Conservation (phyloP, 1,284 basidiomycete species). For the Mycena citricolor region DNA sequence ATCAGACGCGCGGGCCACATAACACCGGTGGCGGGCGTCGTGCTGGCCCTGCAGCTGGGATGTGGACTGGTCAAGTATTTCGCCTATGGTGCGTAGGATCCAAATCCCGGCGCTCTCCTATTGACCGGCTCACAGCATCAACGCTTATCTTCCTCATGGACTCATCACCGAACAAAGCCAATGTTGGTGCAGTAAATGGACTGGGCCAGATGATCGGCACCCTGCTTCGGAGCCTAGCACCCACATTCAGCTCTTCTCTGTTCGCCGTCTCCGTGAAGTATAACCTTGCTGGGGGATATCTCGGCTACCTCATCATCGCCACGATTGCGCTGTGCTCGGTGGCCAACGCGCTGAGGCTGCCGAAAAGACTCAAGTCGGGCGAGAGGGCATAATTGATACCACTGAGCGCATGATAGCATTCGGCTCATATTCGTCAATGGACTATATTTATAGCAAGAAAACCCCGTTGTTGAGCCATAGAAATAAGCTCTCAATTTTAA, state of each 20-base stretch:
- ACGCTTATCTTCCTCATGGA: conserved; percentile 35
- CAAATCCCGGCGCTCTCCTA: not conserved
- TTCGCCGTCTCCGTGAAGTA: conserved; percentile 39
- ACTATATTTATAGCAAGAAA: too few species aligned
- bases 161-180: conserved; percentile 29
- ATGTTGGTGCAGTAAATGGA: conserved; percentile 34
- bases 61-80: conserved; percentile 11
- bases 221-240: conserved; percentile 48
- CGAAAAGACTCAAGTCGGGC: not conserved
- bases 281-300: conserved; percentile 34
- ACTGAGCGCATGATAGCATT: too few species aligned
- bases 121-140: conserved; percentile 16
- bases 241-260: conserved; percentile 36
- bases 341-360: conserved; percentile 6
- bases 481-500: too few species aligned
- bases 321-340: conserved; percentile 2
- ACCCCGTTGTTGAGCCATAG: too few species aligned
- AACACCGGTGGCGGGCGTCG: conserved; percentile 21
- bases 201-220: conserved; percentile 50
- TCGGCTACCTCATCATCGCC: conserved; percentile 33
- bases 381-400: too few species aligned
- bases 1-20: conserved; percentile 25
- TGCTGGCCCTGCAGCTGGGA: conserved; percentile 25
- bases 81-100: conserved; percentile 3
- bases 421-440: too few species aligned